A percentile compares a stretch with the other conserved stretches of the same genome.
These are phyloP conservation scores for Xylariaceae sp. DNA, from an alignment of 2,329 filamentous ascomycete species.

Conservation along the genomic window DNA sequence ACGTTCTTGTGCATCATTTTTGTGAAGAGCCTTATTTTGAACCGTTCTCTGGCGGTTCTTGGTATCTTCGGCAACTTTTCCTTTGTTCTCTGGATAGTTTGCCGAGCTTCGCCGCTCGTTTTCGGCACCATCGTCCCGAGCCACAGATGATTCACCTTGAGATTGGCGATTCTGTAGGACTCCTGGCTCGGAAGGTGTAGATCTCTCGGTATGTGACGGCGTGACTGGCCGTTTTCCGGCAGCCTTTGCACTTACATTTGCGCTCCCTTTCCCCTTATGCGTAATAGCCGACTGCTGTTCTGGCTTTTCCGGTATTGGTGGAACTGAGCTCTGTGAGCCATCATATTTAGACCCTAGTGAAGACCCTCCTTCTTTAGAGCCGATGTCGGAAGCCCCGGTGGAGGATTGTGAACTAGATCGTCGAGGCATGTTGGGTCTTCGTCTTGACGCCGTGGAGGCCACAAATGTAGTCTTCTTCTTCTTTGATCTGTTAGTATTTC, in stretches of 20 bases:
- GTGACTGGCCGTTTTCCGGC: conserved; percentile 54
- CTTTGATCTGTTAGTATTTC: conserved; percentile 33
- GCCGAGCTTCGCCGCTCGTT: conserved; percentile 1
- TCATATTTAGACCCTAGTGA: conserved; percentile 32
- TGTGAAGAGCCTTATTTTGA: not conserved
- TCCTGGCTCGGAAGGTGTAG: conserved; percentile 16
- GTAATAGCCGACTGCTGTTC: conserved; percentile 15
- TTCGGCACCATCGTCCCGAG: not conserved
- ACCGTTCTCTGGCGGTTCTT: not conserved
- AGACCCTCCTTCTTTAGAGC: conserved; percentile 41
- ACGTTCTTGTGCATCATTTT: conserved; percentile 27
- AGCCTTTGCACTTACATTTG: conserved; percentile 50
- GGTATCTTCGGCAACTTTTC: not conserved
- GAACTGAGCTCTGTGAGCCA: conserved; percentile 31
- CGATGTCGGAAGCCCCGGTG: conserved; percentile 41
- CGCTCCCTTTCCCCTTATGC: conserved; percentile 23
- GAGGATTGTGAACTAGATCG: conserved; percentile 56
- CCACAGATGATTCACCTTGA: not conserved
- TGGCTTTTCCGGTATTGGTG: conserved; percentile 39
- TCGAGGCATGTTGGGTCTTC: conserved; percentile 53
- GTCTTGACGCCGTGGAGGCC: conserved; percentile 51
- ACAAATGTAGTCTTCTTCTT: conserved; percentile 49
- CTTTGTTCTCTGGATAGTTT: conserved; percentile 11
- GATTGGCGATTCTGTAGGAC: conserved; percentile 10
- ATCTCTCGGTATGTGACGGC: conserved; percentile 21